Evolutionary conservation across 257 asterid genomes (phyloP).

Genomic region (Buddleja alternifolia): DNA sequence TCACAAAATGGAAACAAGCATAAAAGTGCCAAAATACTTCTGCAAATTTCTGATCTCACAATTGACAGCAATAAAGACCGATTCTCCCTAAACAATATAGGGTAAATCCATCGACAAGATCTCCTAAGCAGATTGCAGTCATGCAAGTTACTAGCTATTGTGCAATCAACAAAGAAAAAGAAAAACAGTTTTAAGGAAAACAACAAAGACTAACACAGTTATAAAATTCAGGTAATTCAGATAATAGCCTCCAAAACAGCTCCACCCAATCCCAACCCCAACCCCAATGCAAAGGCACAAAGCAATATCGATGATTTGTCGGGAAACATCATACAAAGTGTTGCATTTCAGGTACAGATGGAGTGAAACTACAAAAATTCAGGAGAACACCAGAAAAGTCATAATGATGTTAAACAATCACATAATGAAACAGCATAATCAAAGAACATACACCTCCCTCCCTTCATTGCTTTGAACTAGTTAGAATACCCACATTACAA

Average conservation of each 20-base stretch:
- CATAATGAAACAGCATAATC: neutral
- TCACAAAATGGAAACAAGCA: constrained; percentile 24
- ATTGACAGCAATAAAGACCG: constrained; percentile 25
- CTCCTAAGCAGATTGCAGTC: constrained; percentile 27
- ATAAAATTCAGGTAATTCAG: neutral
- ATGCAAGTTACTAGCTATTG: constrained; percentile 25
- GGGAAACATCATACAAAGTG: too few relatives aligned
- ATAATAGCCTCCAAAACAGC: neutral
- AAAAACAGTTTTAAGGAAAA: constrained; percentile 8
- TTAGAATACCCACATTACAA: constrained; percentile 1
- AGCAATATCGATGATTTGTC: too few relatives aligned
- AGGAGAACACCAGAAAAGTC: too few relatives aligned
- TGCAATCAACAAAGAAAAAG: constrained; percentile 20
- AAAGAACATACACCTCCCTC: neutral
- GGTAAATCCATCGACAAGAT: constrained; percentile 22
- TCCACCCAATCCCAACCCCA: too few relatives aligned
- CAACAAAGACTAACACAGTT: neutral
- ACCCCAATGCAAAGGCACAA: too few relatives aligned
- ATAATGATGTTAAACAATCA: neutral
- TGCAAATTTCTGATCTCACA: constrained; percentile 23
- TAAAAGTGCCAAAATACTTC: constrained; percentile 26
- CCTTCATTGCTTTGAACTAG: constrained; percentile 15
- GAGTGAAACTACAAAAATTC: neutral
- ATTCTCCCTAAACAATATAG: constrained; percentile 14
- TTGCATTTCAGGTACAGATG: neutral